phyloP scores from a whole-genome alignment of 1,284 basidiomycete species.

The Trichosporon ovoides region DNA sequence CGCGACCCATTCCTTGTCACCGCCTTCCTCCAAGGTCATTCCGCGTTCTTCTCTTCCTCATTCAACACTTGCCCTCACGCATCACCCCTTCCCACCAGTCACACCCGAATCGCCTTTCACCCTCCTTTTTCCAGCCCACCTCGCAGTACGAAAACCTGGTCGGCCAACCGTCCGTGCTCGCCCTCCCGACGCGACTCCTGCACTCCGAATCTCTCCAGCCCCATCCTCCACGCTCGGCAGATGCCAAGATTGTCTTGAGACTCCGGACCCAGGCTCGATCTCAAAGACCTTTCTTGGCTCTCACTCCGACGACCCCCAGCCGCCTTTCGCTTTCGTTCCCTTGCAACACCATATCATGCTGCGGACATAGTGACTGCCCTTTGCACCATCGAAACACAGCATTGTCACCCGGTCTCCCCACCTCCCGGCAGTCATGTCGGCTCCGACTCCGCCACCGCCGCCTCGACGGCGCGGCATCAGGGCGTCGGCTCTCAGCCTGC shows the following conservation, averaged over 20 bases:
- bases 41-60: background rate
- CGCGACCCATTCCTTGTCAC: background rate
- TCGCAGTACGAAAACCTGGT: background rate
- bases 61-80: background rate
- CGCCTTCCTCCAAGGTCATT: background rate
- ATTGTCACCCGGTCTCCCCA: background rate
- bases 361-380: background rate
- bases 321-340: background rate
- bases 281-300: background rate
- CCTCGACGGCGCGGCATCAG: background rate
- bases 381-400: background rate
- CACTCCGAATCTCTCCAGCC: background rate
- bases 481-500: background rate
- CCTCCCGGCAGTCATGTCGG: background rate
- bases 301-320: too few species aligned
- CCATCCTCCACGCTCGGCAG: background rate
- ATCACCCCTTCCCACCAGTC: background rate
- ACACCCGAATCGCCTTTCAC: background rate
- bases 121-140: background rate
- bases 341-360: background rate
- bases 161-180: too few species aligned
- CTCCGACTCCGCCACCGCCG: background rate
- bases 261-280: background rate
- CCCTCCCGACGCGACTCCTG: background rate
- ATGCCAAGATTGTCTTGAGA: constrained; percentile 1